Conservation (phyloP, 768 basidiomycete genomes). For the Lenzites betulinus region DNA sequence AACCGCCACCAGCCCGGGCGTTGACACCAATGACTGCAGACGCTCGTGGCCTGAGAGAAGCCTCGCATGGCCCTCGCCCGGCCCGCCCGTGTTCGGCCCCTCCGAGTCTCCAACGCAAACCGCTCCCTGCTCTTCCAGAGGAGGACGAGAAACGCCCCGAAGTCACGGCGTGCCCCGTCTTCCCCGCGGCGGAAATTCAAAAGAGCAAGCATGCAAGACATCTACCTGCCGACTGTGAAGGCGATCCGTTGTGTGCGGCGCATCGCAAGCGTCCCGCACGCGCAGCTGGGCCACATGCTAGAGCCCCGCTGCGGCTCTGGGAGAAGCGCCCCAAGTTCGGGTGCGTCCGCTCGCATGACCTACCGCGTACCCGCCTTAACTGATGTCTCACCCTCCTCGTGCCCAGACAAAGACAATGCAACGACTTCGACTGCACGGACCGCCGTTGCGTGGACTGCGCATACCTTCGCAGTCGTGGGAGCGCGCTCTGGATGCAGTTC, state of each 20-base stretch:
- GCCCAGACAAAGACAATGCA: not conserved
- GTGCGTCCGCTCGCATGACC: not conserved
- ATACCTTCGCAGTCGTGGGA: conserved; percentile 2
- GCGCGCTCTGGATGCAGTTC: conserved; percentile 4
- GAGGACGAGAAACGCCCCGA: not conserved
- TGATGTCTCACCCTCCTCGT: not conserved
- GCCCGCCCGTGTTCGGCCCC: not conserved
- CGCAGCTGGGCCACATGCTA: not conserved
- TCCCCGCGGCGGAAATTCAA: too few species aligned
- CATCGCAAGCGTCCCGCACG: conserved; percentile 2
- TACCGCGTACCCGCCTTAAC: too few species aligned
- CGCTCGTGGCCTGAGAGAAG: not conserved
- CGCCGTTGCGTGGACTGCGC: conserved; percentile 5
- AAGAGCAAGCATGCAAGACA: not conserved
- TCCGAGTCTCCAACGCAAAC: not conserved
- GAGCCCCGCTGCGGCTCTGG: not conserved
- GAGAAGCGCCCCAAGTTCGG: not conserved
- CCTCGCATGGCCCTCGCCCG: not conserved
- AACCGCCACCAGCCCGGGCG: not conserved
- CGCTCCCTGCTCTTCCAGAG: not conserved
- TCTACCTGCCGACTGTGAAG: not conserved
- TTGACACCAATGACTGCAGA: not conserved
- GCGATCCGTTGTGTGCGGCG: conserved; percentile 3
- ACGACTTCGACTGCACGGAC: conserved; percentile 3
- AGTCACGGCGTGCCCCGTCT: too few species aligned